phyloP scores from a whole-genome alignment of 2,329 filamentous ascomycete genomes.

The Diaporthe eres region DNA sequence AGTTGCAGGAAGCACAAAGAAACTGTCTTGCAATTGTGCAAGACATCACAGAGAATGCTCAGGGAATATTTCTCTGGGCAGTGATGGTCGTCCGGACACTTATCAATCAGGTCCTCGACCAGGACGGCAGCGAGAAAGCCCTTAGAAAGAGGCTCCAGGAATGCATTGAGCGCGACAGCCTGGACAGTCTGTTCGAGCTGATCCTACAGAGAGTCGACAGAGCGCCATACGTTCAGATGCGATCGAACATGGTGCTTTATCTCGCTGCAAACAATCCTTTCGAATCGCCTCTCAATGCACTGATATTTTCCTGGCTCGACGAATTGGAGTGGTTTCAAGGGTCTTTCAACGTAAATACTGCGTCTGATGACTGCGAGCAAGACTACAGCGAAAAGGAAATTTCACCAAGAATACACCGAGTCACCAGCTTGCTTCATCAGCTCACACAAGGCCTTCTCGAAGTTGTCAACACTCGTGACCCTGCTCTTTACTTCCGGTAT shows the following conservation, averaged over 20 bases:
- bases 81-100: slow-evolving; percentile 10
- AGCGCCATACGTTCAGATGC: not conserved
- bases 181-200: slow-evolving; percentile 17
- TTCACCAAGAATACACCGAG: not conserved
- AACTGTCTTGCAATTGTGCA: not conserved
- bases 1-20: not conserved
- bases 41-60: slow-evolving; percentile 17
- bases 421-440: slow-evolving; percentile 9
- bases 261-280: slow-evolving; percentile 17
- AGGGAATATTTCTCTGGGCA: slow-evolving; percentile 26
- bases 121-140: not conserved
- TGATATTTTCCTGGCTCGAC: slow-evolving; percentile 2
- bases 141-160: not conserved
- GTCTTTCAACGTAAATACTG: not conserved
- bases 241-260: slow-evolving; percentile 20
- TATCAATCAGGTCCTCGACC: not conserved
- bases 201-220: slow-evolving; percentile 11
- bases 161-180: slow-evolving; percentile 16
- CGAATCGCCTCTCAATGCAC: slow-evolving; percentile 1
- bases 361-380: not conserved
- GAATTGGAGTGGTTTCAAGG: slow-evolving; percentile 1
- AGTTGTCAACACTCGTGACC: slow-evolving; percentile 1
- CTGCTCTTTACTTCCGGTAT: slow-evolving; percentile 2
- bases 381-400: not conserved
- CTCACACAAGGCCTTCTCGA: slow-evolving; percentile 15